A percentile compares a stretch with the other conserved stretches of the same genome.
Conservation (phyloP, 2,329 filamentous ascomycete genomes). For the Fusarium burgessii region DNA sequence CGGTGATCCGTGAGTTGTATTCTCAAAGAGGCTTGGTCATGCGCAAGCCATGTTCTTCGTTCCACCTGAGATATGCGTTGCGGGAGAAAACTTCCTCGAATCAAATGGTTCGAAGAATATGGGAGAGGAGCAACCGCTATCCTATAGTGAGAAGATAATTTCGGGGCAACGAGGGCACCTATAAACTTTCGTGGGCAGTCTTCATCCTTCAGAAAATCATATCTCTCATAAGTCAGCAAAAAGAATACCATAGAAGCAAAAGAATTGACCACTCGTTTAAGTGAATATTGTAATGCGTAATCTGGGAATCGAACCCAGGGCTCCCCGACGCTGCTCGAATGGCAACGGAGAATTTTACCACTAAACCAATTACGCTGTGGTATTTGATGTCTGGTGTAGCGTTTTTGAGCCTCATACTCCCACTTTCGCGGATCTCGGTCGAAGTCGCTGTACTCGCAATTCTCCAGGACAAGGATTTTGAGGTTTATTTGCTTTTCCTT, state of each 20-base stretch:
- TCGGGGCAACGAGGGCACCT: not conserved
- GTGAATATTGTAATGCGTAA: constrained; percentile 1
- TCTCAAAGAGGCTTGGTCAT: constrained; percentile 33
- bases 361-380: constrained; percentile 20
- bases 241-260: not conserved
- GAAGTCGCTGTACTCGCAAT: not conserved
- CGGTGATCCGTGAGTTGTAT: constrained; percentile 16
- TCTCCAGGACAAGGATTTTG: constrained; percentile 10
- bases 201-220: not conserved
- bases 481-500: not conserved
- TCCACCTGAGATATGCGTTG: not conserved
- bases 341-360: constrained; percentile 28
- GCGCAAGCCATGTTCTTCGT: constrained; percentile 20
- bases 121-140: not conserved
- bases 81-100: constrained; percentile 13
- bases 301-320: constrained; percentile 37
- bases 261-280: fast-evolving
- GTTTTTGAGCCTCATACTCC: not conserved
- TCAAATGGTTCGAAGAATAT: not conserved
- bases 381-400: fast-evolving
- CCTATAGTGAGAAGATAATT: not conserved
- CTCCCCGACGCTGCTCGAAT: constrained; percentile 28
- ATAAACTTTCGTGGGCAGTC: not conserved
- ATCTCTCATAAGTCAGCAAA: not conserved
- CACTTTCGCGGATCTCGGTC: fast-evolving